These are phyloP conservation scores for Cordyceps farinosa DNA, from an alignment of 2,329 filamentous ascomycete species.

Conservation along the genomic window DNA sequence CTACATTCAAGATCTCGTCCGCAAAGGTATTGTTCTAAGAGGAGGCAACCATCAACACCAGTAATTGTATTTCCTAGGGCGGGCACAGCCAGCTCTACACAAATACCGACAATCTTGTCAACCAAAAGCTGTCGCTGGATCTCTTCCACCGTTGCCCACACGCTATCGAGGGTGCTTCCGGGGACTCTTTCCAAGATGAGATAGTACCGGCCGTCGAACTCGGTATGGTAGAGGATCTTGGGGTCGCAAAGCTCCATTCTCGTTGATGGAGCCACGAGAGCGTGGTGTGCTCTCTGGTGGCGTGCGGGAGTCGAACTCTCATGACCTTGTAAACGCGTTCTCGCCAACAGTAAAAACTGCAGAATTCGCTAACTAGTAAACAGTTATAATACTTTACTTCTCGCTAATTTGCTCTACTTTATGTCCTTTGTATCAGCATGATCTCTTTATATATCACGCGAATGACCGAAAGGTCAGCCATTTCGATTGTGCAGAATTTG, in stretches of 20 bases:
- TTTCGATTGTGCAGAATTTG: no score
- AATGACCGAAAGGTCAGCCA: no score
- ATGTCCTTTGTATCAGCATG: no score
- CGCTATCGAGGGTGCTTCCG: conserved; percentile 26
- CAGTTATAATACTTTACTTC: no score
- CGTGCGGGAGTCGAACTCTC: conserved; percentile 3
- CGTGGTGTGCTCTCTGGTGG: conserved; percentile 23
- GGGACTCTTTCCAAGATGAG: conserved; percentile 25
- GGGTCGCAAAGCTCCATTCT: conserved; percentile 20
- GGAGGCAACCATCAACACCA: conserved; percentile 20
- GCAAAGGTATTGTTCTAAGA: conserved; percentile 19
- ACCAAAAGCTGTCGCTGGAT: conserved; percentile 23
- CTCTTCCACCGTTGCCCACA: conserved; percentile 26
- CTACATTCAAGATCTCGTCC: background rate
- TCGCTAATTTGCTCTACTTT: no score
- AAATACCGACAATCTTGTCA: conserved; percentile 20
- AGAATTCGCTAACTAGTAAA: no score
- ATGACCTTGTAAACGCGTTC: conserved; percentile 22
- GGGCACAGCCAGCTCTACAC: conserved; percentile 16
- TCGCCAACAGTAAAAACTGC: conserved; percentile 22
- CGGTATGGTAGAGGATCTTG: conserved; percentile 22
- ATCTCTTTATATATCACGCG: no score
- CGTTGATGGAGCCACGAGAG: conserved; percentile 17
- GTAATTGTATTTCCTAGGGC: conserved; percentile 11
- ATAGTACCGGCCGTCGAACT: conserved; percentile 25